phyloP scores from a whole-genome alignment of 768 basidiomycete species.

The Cystobasidium tubakii region DNA sequence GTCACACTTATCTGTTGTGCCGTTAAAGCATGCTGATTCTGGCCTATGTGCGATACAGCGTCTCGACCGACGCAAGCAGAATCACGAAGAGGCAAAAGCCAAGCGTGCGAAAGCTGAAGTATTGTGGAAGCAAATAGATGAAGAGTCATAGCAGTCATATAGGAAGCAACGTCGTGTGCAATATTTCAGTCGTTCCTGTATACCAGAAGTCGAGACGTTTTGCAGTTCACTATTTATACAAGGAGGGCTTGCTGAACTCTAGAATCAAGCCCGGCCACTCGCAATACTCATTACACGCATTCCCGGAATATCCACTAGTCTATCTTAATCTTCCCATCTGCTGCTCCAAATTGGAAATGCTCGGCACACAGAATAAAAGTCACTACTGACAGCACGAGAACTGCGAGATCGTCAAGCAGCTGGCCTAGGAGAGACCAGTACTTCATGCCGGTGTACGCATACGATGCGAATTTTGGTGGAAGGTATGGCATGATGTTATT shows the following conservation, averaged over 20 bases:
- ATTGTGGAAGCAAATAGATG: constrained; percentile 35
- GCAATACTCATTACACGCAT: neutral
- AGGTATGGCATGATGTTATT: constrained; percentile 43
- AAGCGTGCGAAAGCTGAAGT: constrained; percentile 31
- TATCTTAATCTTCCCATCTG: constrained; percentile 20
- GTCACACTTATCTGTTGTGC: neutral
- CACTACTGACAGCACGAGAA: constrained; percentile 44
- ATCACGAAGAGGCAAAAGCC: constrained; percentile 35
- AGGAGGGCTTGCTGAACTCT: too few species aligned
- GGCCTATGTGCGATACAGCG: constrained; percentile 4
- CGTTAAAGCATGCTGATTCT: neutral
- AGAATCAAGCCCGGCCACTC: neutral
- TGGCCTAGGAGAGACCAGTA: constrained; percentile 44
- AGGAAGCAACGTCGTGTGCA: constrained; percentile 50
- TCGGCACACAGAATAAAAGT: constrained; percentile 28
- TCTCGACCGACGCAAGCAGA: constrained; percentile 5
- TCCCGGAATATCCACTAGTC: neutral
- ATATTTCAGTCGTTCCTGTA: neutral
- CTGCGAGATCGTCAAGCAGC: constrained; percentile 45
- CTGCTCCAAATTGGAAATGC: constrained; percentile 5
- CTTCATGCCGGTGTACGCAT: constrained; percentile 38
- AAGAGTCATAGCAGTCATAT: constrained; percentile 90
- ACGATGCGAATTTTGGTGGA: constrained; percentile 41
- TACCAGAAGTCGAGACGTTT: neutral
- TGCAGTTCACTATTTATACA: too few species aligned